A percentile compares a stretch with the other conserved stretches of the same genome.
Evolutionary conservation across 805 yeast species (phyloP).

Genomic region (Lipomyces oligophaga): DNA sequence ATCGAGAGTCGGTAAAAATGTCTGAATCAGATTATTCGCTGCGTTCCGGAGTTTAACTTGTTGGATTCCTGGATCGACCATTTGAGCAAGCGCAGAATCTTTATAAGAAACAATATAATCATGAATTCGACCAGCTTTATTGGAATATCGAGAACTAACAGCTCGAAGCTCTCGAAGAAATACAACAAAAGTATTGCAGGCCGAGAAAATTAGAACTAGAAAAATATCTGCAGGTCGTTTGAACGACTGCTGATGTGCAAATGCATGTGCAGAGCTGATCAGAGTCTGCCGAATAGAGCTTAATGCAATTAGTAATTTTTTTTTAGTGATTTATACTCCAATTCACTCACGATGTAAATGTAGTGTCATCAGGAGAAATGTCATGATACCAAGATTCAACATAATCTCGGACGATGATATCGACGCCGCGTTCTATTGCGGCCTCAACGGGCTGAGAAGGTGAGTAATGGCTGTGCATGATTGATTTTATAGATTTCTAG

Average conservation of each 20-base stretch:
- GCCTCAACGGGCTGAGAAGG: slow-evolving; percentile 12
- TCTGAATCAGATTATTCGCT: slow-evolving; percentile 27
- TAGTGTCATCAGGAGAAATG: slow-evolving; percentile 14
- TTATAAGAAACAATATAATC: slow-evolving; percentile 29
- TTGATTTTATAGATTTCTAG: slow-evolving; percentile 1
- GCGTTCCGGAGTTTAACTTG: slow-evolving; percentile 25
- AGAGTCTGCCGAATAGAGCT: slow-evolving; percentile 24
- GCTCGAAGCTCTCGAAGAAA: slow-evolving; percentile 29
- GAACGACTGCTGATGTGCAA: slow-evolving; percentile 21
- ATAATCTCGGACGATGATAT: slow-evolving; percentile 19
- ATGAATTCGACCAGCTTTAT: slow-evolving; percentile 20
- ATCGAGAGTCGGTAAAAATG: slow-evolving; percentile 26
- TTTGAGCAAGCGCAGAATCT: slow-evolving; percentile 30
- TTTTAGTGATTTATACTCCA: not conserved
- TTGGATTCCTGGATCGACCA: slow-evolving; percentile 30
- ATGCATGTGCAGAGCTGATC: slow-evolving; percentile 40
- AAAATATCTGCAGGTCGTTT: slow-evolving; percentile 27
- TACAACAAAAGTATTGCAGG: slow-evolving; percentile 28
- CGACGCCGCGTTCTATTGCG: slow-evolving; percentile 19
- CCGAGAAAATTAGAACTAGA: slow-evolving; percentile 25
- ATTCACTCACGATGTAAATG: slow-evolving; percentile 14
- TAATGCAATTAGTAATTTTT: not conserved
- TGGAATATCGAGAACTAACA: slow-evolving; percentile 18
- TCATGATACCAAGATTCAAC: slow-evolving; percentile 19
- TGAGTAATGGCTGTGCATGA: slow-evolving; percentile 15